A percentile compares a stretch with the other conserved stretches of the same genome.
Evolutionary conservation across 2,329 filamentous ascomycete genomes (phyloP).

Genomic region (Paramyrothecium roridum): DNA sequence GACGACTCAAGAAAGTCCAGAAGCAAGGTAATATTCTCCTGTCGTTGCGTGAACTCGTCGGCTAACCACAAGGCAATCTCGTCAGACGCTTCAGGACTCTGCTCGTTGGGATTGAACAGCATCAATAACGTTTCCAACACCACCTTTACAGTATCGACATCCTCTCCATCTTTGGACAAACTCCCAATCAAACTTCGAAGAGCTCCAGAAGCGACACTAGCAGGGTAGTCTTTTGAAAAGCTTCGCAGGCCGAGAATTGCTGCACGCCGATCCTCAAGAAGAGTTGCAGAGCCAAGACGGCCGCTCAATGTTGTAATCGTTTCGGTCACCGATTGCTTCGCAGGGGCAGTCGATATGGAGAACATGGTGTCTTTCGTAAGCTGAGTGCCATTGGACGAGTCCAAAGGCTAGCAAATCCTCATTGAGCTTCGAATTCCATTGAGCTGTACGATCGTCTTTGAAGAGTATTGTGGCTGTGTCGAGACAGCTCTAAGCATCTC

Average conservation of each 20-base stretch:
- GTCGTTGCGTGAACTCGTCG: conserved; percentile 95
- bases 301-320: conserved; percentile 89
- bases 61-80: conserved; percentile 95
- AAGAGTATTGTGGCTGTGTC: too few relatives aligned
- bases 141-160: conserved; percentile 94
- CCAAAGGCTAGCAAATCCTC: conserved; percentile 1
- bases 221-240: conserved; percentile 95
- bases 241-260: conserved; percentile 90
- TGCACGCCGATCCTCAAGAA: conserved; percentile 90
- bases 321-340: conserved; percentile 92
- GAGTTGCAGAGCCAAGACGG: conserved; percentile 81
- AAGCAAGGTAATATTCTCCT: conserved; percentile 92
- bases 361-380: conserved; percentile 46
- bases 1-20: conserved; percentile 82
- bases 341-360: conserved; percentile 69
- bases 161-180: conserved; percentile 82
- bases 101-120: conserved; percentile 72
- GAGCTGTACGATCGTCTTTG: conserved; percentile 5
- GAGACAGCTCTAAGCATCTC: too few relatives aligned
- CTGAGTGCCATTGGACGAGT: conserved; percentile 25
- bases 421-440: neutral
- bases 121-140: conserved; percentile 93
- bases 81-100: conserved; percentile 87
- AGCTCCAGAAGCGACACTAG: conserved; percentile 92
- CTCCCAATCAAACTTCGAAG: conserved; percentile 83